Evolutionary conservation across 2,329 filamentous ascomycete genomes (phyloP).

Genomic region (Seiridium cupressi): DNA sequence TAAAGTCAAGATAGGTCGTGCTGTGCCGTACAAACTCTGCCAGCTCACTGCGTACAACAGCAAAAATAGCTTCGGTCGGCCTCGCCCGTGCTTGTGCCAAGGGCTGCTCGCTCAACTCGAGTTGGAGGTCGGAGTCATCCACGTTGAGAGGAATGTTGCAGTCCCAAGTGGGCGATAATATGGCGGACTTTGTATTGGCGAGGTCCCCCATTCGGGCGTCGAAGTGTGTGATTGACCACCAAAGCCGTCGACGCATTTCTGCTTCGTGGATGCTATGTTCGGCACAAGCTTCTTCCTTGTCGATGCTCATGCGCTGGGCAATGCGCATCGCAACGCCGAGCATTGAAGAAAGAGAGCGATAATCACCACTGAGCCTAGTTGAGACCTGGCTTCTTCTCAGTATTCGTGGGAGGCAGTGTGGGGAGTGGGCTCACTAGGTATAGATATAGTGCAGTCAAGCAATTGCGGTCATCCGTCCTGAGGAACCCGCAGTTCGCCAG

Average conservation of each 20-base stretch:
- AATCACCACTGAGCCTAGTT: conserved; percentile 37
- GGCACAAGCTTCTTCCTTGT: conserved; percentile 39
- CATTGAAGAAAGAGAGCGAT: conserved; percentile 49
- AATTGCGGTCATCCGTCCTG: conserved; percentile 46
- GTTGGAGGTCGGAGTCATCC: conserved; percentile 43
- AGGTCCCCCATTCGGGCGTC: conserved; percentile 57
- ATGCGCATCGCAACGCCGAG: conserved; percentile 55
- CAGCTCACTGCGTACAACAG: conserved; percentile 36
- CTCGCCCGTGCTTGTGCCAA: conserved; percentile 13
- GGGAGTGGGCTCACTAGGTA: conserved; percentile 45
- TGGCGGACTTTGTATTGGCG: conserved; percentile 30
- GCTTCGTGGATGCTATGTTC: conserved; percentile 41
- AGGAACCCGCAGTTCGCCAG: conserved; percentile 50
- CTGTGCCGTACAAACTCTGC: conserved; percentile 35
- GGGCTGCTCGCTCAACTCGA: conserved; percentile 36
- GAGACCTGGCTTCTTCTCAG: conserved; percentile 40
- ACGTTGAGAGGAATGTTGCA: conserved; percentile 41
- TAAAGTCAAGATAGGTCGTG: conserved; percentile 31
- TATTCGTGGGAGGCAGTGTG: neutral
- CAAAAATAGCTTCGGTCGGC: conserved; percentile 42
- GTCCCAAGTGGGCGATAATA: conserved; percentile 36
- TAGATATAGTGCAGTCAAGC: conserved; percentile 55
- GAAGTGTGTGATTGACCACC: conserved; percentile 59
- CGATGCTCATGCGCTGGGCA: conserved; percentile 55
- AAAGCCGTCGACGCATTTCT: conserved; percentile 60